phyloP scores from a whole-genome alignment of 169 alveolate genomes.

The Pseudocohnilembus persalinus region DNA sequence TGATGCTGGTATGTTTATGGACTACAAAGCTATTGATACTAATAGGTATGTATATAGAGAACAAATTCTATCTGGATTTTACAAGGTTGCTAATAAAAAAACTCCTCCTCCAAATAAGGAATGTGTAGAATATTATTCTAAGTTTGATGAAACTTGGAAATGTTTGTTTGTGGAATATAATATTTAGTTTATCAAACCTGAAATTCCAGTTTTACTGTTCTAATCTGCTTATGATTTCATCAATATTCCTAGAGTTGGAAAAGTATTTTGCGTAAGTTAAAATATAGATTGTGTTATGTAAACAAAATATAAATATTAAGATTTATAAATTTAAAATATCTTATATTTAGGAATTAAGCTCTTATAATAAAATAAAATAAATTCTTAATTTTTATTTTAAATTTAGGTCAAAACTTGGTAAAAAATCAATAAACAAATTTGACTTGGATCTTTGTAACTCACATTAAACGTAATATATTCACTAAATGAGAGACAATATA shows the following conservation, averaged over 20 bases:
- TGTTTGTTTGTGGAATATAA: not conserved
- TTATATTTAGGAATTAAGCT: no score
- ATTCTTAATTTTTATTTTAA: no score
- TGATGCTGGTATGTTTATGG: not conserved
- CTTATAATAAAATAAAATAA: no score
- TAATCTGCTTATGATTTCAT: not conserved
- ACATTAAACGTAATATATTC: not conserved
- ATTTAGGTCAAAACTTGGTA: not conserved
- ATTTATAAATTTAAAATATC: no score
- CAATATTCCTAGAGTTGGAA: not conserved
- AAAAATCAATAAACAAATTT: no score
- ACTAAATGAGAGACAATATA: not conserved
- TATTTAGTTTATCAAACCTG: not conserved
- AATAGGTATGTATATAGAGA: not conserved
- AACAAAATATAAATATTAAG: no score
- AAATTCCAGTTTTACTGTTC: not conserved
- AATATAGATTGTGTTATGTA: not conserved
- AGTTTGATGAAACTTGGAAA: not conserved
- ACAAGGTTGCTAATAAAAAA: not conserved
- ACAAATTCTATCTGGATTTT: not conserved
- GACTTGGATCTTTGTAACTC: not conserved
- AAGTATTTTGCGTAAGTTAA: not conserved
- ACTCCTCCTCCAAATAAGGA: not conserved
- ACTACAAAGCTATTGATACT: not conserved
- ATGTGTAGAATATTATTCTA: not conserved